A percentile compares a stretch with the other conserved stretches of the same genome.
phyloP scores from a whole-genome alignment of 106 monocot species.

The Vanilla planifolia region DNA sequence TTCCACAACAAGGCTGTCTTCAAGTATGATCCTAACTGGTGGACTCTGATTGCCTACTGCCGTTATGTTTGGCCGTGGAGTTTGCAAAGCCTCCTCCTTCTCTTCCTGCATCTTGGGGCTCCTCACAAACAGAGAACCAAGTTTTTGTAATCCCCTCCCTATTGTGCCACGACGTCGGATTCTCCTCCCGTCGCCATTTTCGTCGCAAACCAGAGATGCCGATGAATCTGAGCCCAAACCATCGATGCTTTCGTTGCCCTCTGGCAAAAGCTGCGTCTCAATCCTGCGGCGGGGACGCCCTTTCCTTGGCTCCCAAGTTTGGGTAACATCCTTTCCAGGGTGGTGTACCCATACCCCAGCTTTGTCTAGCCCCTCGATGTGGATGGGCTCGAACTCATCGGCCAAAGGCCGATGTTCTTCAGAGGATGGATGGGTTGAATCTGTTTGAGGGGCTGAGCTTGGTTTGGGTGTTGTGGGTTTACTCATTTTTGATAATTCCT shows the following conservation, averaged over 20 bases:
- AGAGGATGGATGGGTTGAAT: not conserved
- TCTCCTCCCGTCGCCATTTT: conserved; percentile 13
- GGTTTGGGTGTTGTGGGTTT: not conserved
- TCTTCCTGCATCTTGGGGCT: conserved; percentile 16
- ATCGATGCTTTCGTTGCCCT: conserved; percentile 14
- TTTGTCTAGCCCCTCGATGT: conserved; percentile 19
- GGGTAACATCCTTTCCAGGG: conserved; percentile 11
- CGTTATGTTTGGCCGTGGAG: conserved; percentile 23
- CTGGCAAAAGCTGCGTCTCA: conserved; percentile 9
- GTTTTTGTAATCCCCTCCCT: conserved; percentile 27
- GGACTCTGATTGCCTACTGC: conserved; percentile 19
- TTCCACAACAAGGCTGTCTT: conserved; percentile 4
- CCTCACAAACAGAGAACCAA: conserved; percentile 29
- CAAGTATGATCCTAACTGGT: conserved; percentile 25
- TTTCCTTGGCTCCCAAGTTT: conserved; percentile 25
- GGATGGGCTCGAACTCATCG: conserved; percentile 21
- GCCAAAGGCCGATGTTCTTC: conserved; percentile 3
- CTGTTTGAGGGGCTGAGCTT: conserved; percentile 6
- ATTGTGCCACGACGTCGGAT: conserved; percentile 7
- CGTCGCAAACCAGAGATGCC: conserved; percentile 3
- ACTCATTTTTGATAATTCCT: not conserved
- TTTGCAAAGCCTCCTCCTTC: not conserved
- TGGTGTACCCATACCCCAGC: conserved; percentile 26
- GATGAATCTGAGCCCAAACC: conserved; percentile 13
- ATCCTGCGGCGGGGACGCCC: conserved; percentile 2